Evolutionary conservation across 805 yeast genomes (phyloP).

Genomic region (Cyberlindnera euphorbiiphila): DNA sequence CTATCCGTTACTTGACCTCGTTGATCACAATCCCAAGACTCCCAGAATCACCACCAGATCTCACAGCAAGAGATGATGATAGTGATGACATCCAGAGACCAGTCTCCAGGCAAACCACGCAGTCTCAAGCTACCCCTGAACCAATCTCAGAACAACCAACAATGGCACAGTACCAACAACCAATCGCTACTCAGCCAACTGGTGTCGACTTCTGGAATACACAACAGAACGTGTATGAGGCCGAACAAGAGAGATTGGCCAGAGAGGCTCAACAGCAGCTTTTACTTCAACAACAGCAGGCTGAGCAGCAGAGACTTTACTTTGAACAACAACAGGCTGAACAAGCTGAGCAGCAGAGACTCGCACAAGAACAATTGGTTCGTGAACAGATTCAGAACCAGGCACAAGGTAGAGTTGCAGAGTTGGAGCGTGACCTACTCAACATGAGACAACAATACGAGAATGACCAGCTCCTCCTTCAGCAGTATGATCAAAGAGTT

Average conservation of each 20-base stretch:
- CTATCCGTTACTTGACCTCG: conserved; percentile 75
- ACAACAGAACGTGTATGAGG: conserved; percentile 51
- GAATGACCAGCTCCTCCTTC: conserved; percentile 75
- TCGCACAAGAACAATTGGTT: conserved; percentile 65
- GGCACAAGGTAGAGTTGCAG: conserved; percentile 74
- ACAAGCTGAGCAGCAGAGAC: conserved; percentile 63
- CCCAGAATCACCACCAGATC: conserved; percentile 35
- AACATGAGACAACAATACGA: conserved; percentile 78
- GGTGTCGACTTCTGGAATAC: conserved; percentile 43
- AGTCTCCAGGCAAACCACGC: conserved; percentile 21
- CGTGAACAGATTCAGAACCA: conserved; percentile 69
- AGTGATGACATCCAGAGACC: conserved; percentile 21
- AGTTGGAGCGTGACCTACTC: conserved; percentile 75
- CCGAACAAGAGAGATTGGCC: conserved; percentile 57
- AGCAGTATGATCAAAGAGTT: conserved; percentile 84
- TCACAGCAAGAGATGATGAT: conserved; percentile 27
- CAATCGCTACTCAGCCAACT: conserved; percentile 51
- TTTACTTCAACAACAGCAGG: conserved; percentile 62
- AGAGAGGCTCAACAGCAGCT: conserved; percentile 63
- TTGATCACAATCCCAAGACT: conserved; percentile 70
- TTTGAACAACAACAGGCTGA: conserved; percentile 70
- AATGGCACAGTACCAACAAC: conserved; percentile 33
- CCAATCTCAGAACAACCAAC: conserved; percentile 46
- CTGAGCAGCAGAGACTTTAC: conserved; percentile 62
- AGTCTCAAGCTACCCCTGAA: conserved; percentile 30